Base-by-base conservation (phyloP, 1,284 basidiomycete species). In the Schizophyllum commune region DNA sequence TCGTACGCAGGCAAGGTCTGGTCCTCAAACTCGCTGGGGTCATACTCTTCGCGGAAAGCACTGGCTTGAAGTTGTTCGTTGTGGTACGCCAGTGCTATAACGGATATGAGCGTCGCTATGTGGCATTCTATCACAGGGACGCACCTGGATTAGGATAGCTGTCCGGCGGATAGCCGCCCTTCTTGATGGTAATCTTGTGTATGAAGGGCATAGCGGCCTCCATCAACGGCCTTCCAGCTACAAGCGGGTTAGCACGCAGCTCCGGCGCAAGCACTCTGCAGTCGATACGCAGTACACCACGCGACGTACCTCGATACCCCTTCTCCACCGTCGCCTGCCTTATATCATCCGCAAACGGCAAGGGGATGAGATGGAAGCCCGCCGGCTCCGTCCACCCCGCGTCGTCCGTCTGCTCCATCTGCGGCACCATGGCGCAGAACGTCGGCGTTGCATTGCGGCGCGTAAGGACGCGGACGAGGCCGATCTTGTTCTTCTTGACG, bases 301-400 rank as follows among this genome's bases (percentile, higher is more conserved):
- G 20, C 32, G 27, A 63, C 74, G 55, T 67, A 82, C 89, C 87
- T 79, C 79, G 81, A 69, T 79, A 73, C 3, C 73, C 82, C 63
- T 81, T 74, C 60, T 83, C 77, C 58, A 85, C 71, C 55, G 91
- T 89, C 6, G 88, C 87, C 33, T 83, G 80, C 56, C 96, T 86
- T 57, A 99, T 89, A 69, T 99, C 97, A 70, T 99, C 96, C 6
- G 92, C 91, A 70, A 91, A 99, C 0, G 96, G 96, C 22, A 98
- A 74, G 9, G 89, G 87, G 63, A 98, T 90, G 58, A 98, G 79
- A 74, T 98, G 93, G 72, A 99, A 92, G 1, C 97, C 97, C 0
- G 92, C 86, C 20, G 96, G 93, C 58, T 91, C 86, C 52, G 82
- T 80, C 82, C 93, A 89, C 1, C 91, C 53, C 7, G 81, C 84